These are phyloP conservation scores for Haplosporangium sp. DNA, from an alignment of 371 early-diverging fungal genomes.

Conservation along the genomic window DNA sequence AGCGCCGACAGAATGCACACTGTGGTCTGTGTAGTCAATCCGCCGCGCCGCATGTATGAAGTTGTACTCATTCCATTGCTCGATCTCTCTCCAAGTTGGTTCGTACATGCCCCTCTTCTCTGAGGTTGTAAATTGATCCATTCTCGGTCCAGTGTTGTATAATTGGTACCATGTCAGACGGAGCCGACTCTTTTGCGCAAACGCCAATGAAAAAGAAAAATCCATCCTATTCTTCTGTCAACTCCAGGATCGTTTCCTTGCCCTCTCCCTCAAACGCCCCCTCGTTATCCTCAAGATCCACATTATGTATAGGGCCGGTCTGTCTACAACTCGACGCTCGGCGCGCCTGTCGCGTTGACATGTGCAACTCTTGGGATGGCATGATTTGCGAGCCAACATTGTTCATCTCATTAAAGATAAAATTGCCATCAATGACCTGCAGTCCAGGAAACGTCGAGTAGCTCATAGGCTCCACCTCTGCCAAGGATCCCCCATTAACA, in stretches of 20 bases:
- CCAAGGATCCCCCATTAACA: constrained; percentile 9
- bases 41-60: constrained; percentile 22
- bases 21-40: constrained; percentile 27
- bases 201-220: constrained; percentile 9
- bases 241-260: background rate
- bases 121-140: constrained; percentile 2
- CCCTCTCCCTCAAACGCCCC: background rate
- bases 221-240: constrained; percentile 4
- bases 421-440: constrained; percentile 27
- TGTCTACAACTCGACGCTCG: background rate
- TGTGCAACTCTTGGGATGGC: background rate
- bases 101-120: background rate
- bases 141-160: constrained; percentile 27
- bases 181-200: constrained; percentile 24
- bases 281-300: background rate
- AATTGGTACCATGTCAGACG: constrained; percentile 37
- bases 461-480: constrained; percentile 3
- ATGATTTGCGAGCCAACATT: constrained; percentile 7
- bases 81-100: constrained; percentile 8
- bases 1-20: constrained; percentile 12
- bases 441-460: constrained; percentile 41
- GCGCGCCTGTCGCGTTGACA: background rate
- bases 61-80: constrained; percentile 36
- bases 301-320: background rate
- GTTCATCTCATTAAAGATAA: constrained; percentile 21